These are phyloP conservation scores for Mycosphaerella sp. DNA, from an alignment of 2,329 filamentous ascomycete species.

Conservation along the genomic window DNA sequence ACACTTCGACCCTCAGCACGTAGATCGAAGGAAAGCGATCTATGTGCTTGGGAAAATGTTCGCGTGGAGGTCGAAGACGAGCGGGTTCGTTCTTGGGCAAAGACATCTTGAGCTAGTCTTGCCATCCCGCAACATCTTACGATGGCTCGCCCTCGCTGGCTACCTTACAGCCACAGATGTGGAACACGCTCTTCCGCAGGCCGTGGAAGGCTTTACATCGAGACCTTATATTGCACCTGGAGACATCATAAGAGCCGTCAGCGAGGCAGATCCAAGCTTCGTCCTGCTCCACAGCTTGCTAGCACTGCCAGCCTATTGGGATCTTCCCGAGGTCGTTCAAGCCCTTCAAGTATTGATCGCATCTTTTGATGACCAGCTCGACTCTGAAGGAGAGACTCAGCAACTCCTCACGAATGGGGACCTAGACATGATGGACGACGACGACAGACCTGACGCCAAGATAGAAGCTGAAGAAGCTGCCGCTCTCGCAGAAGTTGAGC, in stretches of 20 bases:
- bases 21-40: constrained; percentile 60
- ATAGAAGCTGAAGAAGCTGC: constrained; percentile 37
- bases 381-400: constrained; percentile 14
- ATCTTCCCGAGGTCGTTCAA: constrained; percentile 59
- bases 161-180: constrained; percentile 42
- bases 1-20: constrained; percentile 39
- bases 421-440: constrained; percentile 31
- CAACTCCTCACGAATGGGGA: constrained; percentile 41
- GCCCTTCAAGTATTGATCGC: constrained; percentile 62
- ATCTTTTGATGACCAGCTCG: constrained; percentile 52
- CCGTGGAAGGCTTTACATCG: constrained; percentile 27
- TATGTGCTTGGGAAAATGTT: constrained; percentile 49
- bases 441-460: constrained; percentile 22
- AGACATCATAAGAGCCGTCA: constrained; percentile 57
- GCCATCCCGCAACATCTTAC: constrained; percentile 47
- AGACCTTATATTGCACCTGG: constrained; percentile 42
- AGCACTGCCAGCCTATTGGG: constrained; percentile 56
- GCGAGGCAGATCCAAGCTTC: constrained; percentile 62
- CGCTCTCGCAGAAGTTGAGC: constrained; percentile 53
- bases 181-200: constrained; percentile 35
- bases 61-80: constrained; percentile 19
- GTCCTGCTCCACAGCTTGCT: constrained; percentile 61
- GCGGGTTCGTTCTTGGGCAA: constrained; percentile 9
- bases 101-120: constrained; percentile 17
- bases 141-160: constrained; percentile 55